Base-by-base conservation (phyloP, 352 stramenopile genomes). In the Pythium chondricola region DNA sequence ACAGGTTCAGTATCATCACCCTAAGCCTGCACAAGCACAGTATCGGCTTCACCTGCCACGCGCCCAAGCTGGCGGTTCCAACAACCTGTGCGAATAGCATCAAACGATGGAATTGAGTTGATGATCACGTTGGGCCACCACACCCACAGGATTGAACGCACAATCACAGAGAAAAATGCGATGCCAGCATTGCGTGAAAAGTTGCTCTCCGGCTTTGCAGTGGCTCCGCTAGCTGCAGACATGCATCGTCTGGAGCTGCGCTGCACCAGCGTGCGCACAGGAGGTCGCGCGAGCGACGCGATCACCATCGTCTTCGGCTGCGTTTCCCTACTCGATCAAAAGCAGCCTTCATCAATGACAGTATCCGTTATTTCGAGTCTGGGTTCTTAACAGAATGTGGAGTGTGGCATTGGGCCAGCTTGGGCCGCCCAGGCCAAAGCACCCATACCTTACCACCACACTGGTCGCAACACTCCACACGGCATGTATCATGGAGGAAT, bases 161-260 rank as follows among this genome's bases (percentile, higher is more conserved):
- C 83, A 62, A 94, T 83, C 41, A 75, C 63, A 18, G 71, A 71
- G 62, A 94, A 94, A 56, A 92, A 80, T n/a, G 74, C 80, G 48
- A 91, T 89, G 49, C 83, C 83, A 22, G 75, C 78, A 30, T 90
- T 88, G 48, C 81, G 74, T 31, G 75, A 85, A 35, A 84, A 83
- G 30, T 67, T 85, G 60, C 71, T 88, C 36, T 92, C 81, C 18
- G 69, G 44, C 9, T 43, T 24, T 7, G 43, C 48, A 1, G 44
- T 22, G 0, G 43, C 18, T 24, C 32, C 24, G 16, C 20, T 37
- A 17, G 35, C 61, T 11, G 58, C 32, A 8, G 36, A 42, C 6
- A 42, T 7, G 36, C 16, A 24, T 11, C 36, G n/a, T 16, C 8
- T 42, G 16, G 36, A 42, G 16, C 8, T 42, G 36, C 29, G 13